These are phyloP conservation scores for Pythium biforme DNA, from an alignment of 352 stramenopile genomes.

Conservation along the genomic window DNA sequence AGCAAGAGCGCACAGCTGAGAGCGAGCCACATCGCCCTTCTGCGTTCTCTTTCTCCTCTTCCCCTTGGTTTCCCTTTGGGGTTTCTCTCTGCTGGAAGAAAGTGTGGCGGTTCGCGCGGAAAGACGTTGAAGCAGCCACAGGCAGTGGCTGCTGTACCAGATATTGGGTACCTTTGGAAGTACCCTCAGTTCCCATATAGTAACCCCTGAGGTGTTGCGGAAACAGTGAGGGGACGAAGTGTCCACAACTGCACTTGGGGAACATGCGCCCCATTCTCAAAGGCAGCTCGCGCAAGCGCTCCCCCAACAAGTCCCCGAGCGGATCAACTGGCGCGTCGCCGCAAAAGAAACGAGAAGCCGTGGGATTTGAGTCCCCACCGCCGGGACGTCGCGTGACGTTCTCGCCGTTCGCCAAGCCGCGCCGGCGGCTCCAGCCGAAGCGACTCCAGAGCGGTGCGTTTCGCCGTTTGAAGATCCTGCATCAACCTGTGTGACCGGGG, in stretches of 20 bases:
- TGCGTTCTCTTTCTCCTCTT: background rate
- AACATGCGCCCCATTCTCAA: constrained; percentile 67
- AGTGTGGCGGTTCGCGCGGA: constrained; percentile 1
- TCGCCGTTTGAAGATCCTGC: background rate
- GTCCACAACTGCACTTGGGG: background rate
- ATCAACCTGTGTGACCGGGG: background rate
- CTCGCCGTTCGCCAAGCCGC: constrained; percentile 68
- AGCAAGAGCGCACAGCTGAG: constrained; percentile 6
- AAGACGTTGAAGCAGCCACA: constrained; percentile 7
- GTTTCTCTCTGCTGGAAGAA: background rate
- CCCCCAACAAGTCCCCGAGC: constrained; percentile 22
- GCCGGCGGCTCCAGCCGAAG: constrained; percentile 17
- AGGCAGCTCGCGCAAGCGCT: constrained; percentile 21
- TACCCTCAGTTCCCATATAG: background rate
- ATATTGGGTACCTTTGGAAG: constrained; percentile 15
- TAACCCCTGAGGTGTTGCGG: background rate
- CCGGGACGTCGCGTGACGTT: constrained; percentile 62
- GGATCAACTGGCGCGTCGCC: constrained; percentile 7
- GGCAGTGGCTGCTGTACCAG: constrained; percentile 10
- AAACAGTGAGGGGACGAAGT: background rate
- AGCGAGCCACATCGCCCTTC: constrained; percentile 22
- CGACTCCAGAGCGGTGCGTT: constrained; percentile 13
- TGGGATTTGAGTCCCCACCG: constrained; percentile 31
- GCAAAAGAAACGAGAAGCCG: constrained; percentile 21
- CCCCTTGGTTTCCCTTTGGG: constrained; percentile 2